Evolutionary conservation across 768 basidiomycete genomes (phyloP).

Genomic region (Suillus occidentalis): DNA sequence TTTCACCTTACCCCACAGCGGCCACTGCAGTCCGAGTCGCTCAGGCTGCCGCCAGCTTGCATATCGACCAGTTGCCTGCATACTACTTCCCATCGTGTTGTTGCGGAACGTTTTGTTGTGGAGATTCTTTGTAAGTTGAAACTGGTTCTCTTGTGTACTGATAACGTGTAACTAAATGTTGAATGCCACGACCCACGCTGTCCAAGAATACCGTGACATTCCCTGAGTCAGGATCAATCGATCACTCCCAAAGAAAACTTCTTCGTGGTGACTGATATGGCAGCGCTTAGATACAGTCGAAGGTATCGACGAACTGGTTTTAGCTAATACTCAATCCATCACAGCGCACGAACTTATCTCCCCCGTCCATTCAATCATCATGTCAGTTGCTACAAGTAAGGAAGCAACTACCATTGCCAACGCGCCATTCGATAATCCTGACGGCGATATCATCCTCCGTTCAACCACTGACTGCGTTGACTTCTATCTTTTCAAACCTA

Average conservation of each 20-base stretch:
- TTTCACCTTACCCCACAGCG: too few species aligned
- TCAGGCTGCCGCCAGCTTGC: too few species aligned
- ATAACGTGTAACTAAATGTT: too few species aligned
- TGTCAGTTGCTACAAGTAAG: background rate
- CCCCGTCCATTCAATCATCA: background rate
- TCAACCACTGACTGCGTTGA: slow-evolving; percentile 10
- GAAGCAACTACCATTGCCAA: background rate
- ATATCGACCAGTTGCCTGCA: slow-evolving; percentile 26
- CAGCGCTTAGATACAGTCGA: background rate
- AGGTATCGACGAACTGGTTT: too few species aligned
- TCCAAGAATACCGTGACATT: too few species aligned
- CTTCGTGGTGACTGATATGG: background rate
- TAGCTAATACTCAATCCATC: background rate
- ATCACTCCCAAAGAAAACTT: background rate
- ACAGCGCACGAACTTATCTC: too few species aligned
- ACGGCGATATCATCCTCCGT: slow-evolving; percentile 17
- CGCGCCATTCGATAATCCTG: slow-evolving; percentile 13
- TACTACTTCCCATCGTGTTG: slow-evolving; percentile 32
- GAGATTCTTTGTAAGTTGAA: slow-evolving; percentile 25
- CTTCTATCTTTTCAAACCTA: slow-evolving; percentile 19
- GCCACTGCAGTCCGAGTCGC: too few species aligned
- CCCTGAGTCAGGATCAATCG: too few species aligned
- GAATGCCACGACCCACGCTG: too few species aligned
- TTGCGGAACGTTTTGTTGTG: slow-evolving; percentile 30
- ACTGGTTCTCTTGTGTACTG: slow-evolving; percentile 8